Evolutionary conservation across 164 flowering plant species (phyloP).

Genomic region (Magnolia kwangsiensis): DNA sequence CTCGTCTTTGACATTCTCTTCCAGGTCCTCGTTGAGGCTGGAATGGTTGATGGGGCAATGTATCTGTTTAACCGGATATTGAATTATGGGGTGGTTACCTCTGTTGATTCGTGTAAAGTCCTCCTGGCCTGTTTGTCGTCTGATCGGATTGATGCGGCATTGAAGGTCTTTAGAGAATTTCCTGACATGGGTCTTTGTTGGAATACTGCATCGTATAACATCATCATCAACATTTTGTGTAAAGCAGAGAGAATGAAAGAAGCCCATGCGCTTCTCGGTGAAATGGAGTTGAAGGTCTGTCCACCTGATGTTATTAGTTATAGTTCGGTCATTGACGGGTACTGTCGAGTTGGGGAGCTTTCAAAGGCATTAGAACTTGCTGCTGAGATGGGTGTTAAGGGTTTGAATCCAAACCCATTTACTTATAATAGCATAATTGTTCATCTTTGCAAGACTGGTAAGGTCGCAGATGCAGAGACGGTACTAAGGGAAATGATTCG

Average conservation of each 20-base stretch:
- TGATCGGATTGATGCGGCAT: constrained; percentile 11
- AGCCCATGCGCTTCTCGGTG: constrained; percentile 15
- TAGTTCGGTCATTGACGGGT: constrained; percentile 41
- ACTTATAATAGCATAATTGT: constrained; percentile 49
- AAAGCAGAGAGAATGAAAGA: constrained; percentile 20
- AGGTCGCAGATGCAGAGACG: constrained; percentile 41
- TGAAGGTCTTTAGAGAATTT: constrained; percentile 20
- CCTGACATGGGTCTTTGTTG: constrained; percentile 26
- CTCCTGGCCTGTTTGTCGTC: constrained; percentile 17
- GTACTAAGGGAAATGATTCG: constrained; percentile 50
- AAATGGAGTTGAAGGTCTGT: constrained; percentile 27
- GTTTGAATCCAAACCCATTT: constrained; percentile 42
- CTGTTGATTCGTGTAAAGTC: constrained; percentile 30
- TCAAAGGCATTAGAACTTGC: constrained; percentile 39
- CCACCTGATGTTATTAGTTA: constrained; percentile 30
- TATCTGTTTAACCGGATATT: constrained; percentile 24
- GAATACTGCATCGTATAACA: constrained; percentile 25
- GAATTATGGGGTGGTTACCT: constrained; percentile 28
- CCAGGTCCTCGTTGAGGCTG: constrained; percentile 22
- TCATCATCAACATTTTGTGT: constrained; percentile 26
- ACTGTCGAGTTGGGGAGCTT: constrained; percentile 45
- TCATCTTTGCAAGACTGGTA: constrained; percentile 26
- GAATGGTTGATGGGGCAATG: constrained; percentile 23
- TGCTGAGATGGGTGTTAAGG: constrained; percentile 33
- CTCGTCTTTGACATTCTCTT: constrained; percentile 30